Conservation (phyloP, 192 early-diverging fungal species). For the Phycomyces blakesleeanus region DNA sequence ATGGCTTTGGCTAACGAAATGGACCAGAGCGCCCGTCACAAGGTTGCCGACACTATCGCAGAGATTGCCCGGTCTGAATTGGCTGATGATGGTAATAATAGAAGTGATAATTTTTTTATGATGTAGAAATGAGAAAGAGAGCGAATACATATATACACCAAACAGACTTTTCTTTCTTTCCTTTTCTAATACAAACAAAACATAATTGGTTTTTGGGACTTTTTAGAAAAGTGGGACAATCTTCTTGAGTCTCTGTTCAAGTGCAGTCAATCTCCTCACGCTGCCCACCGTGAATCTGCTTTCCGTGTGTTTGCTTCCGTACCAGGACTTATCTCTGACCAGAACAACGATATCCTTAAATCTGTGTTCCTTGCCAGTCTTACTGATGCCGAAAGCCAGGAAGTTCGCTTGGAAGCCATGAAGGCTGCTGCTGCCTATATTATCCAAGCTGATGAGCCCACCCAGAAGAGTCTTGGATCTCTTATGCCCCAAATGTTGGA, state of each 20-base stretch:
- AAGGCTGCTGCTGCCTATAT: slow-evolving; percentile 78
- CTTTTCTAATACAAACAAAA: background rate
- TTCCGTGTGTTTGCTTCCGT: slow-evolving; percentile 88
- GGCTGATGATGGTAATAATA: slow-evolving; percentile 40
- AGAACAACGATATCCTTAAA: slow-evolving; percentile 67
- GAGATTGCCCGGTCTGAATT: slow-evolving; percentile 73
- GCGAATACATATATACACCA: no score
- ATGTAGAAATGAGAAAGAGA: no score
- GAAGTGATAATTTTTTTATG: slow-evolving; percentile 16
- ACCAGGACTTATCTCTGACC: slow-evolving; percentile 70
- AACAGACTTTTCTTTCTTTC: slow-evolving; percentile 7
- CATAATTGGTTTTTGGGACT: background rate
- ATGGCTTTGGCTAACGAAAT: slow-evolving; percentile 74
- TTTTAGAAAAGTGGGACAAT: slow-evolving; percentile 74
- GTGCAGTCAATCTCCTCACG: slow-evolving; percentile 70
- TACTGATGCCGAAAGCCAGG: slow-evolving; percentile 59
- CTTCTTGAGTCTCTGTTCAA: slow-evolving; percentile 77
- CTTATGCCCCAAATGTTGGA: slow-evolving; percentile 82
- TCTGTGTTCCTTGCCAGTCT: slow-evolving; percentile 72
- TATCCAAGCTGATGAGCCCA: slow-evolving; percentile 57
- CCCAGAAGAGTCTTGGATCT: slow-evolving; percentile 52
- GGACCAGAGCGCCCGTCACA: slow-evolving; percentile 74
- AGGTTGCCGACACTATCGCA: slow-evolving; percentile 91
- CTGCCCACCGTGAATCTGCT: slow-evolving; percentile 80
- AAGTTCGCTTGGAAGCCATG: slow-evolving; percentile 67